phyloP scores from a whole-genome alignment of 441 rosid genomes.

The Theobroma grandiflorum region DNA sequence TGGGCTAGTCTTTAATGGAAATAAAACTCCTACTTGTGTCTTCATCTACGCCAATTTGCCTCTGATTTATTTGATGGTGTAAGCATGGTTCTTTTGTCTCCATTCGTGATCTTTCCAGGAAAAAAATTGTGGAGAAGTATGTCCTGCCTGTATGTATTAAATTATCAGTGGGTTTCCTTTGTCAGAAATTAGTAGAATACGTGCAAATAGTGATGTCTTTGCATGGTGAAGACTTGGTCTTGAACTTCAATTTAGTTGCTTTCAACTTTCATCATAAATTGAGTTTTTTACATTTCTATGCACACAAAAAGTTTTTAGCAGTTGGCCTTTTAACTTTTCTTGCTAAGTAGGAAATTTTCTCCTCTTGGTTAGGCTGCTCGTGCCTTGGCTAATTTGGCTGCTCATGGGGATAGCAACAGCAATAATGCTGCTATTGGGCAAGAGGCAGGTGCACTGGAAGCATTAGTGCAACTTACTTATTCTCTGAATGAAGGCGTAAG shows the following conservation, averaged over 20 bases:
- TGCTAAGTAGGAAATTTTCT: background rate
- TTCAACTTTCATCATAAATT: background rate
- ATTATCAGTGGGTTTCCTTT: background rate
- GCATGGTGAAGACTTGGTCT: background rate
- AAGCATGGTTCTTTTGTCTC: background rate
- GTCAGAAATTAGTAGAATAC: background rate
- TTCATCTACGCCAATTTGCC: background rate
- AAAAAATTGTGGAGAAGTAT: background rate
- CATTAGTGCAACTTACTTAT: conserved; percentile 87
- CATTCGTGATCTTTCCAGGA: background rate
- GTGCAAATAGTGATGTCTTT: background rate
- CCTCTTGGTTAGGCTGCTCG: conserved; percentile 80
- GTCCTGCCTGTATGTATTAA: background rate
- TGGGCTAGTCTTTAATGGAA: background rate
- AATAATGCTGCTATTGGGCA: conserved; percentile 97
- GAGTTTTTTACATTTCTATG: background rate
- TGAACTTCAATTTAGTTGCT: background rate
- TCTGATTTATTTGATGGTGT: background rate
- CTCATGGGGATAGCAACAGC: conserved; percentile 96
- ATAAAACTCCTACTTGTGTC: background rate
- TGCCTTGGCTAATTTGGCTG: conserved; percentile 96
- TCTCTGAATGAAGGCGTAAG: conserved; percentile 95
- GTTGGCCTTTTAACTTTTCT: background rate
- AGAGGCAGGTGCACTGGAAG: conserved; percentile 96
- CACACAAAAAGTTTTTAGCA: background rate